Percentiles rank a stretch among this genome's conserved stretches.
Conservation (phyloP, 345 rosid species). For the Populus pruinosa region DNA sequence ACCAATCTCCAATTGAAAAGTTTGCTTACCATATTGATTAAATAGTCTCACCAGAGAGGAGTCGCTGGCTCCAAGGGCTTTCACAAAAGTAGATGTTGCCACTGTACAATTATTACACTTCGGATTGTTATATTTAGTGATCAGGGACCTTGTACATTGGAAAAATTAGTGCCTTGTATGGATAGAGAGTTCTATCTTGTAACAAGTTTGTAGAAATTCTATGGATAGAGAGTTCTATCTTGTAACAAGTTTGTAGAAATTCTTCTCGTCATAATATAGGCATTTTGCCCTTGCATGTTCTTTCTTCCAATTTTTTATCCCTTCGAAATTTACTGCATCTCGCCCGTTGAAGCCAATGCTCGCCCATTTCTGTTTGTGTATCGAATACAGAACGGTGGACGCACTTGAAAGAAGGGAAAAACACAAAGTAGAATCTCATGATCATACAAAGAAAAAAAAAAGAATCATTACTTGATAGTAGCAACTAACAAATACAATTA, state of each 20-base stretch:
- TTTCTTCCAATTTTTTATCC: too few species aligned
- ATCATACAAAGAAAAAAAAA: too few species aligned
- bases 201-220: not conserved
- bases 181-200: not conserved
- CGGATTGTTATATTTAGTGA: not conserved
- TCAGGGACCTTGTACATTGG: not conserved
- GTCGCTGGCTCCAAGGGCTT: not conserved
- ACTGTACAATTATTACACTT: not conserved
- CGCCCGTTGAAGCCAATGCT: not conserved
- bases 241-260: too few species aligned
- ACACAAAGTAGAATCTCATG: not conserved
- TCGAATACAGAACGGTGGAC: not conserved
- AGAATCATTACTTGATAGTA: not conserved
- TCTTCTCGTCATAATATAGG: not conserved
- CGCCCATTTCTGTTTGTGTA: not conserved
- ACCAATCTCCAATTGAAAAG: slow-evolving; percentile 1
- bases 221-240: not conserved
- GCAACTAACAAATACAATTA: not conserved
- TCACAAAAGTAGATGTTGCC: not conserved
- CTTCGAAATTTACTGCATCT: not conserved
- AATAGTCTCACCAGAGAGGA: not conserved
- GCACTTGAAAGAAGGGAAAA: not conserved
- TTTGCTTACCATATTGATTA: slow-evolving; percentile 6
- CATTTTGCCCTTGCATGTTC: not conserved
- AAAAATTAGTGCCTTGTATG: slow-evolving; percentile 9